Evolutionary conservation across 805 yeast species (phyloP), one percentile per base, ranked within the genome.

Genomic region (Vanderwaltozyma polyspora): DNA sequence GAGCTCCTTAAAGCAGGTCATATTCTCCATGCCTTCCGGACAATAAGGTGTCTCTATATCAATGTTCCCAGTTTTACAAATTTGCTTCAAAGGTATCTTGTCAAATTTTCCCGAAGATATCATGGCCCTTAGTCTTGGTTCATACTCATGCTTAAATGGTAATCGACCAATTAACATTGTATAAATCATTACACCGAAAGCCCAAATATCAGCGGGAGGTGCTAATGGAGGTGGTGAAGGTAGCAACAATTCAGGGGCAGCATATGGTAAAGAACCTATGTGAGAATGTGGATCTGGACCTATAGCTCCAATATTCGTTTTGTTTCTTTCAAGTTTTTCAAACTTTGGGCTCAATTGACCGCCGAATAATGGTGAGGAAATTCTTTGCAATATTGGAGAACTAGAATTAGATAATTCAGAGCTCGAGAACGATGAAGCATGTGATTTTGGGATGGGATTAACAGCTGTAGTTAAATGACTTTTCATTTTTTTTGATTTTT

Each of bases 241-340:
- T 14, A 36, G 32, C 27, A 86, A 59, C 13, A 85, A 64, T 52
- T 87, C 95, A 0, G 97, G 97, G 0, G 94, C 73, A 0, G 95
- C 94, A 54, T 85, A 87, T 0, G 96, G 95, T 22, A 87, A 63
- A 1, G 95, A 86, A 0, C 97, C 97, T 32, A 84, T 81, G 45
- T 78, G 79, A 16, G 74, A 61, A 50, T 76, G 80, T 1, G 83
- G 83, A 28, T 41, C 45, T 10, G 48, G 45, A 8, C 40, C 45
- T 22, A 26, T 18, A 2, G 31, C 29, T 5, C 22, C 19, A 14
- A 22, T 21, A n/a, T 31, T 23, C 23, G 31, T 23, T 14, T 17
- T 17, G 11, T 16, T 22, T 22, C 27, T 22, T 4, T 15, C 23
- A n/a, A 13, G 27, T 19, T 32, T 29, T 10, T 32, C 35, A 15